A percentile compares a stretch with the other conserved stretches of the same genome.
Conservation (phyloP, 2,329 filamentous ascomycete genomes). For the Nakataea oryzae region DNA sequence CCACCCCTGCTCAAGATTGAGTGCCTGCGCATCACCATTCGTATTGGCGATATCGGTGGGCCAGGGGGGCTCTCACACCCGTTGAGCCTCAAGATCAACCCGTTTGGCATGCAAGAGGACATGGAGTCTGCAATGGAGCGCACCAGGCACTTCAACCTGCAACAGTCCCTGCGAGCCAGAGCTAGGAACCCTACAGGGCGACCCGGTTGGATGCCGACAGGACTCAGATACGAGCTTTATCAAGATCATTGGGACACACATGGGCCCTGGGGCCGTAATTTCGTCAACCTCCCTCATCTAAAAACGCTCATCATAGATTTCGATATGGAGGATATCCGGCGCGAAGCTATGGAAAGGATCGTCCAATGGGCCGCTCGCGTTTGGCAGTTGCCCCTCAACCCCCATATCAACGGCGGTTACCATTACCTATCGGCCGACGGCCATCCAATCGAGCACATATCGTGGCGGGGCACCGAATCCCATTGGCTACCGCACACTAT, state of each 20-base stretch:
- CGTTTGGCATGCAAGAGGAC: background rate
- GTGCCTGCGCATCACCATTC: background rate
- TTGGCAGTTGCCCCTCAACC: background rate
- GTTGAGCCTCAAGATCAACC: background rate
- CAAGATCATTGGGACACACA: background rate
- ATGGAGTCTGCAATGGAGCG: background rate
- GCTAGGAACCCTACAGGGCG: background rate
- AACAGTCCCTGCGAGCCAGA: background rate
- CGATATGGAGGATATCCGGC: background rate
- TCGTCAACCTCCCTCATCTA: background rate
- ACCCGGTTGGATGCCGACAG: background rate
- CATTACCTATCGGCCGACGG: background rate
- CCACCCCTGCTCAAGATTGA: background rate
- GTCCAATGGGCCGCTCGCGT: background rate
- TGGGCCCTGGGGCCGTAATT: background rate
- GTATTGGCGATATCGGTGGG: background rate
- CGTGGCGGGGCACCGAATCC: background rate
- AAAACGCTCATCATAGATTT: background rate
- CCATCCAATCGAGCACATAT: background rate
- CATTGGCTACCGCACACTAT: background rate
- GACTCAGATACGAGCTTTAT: background rate
- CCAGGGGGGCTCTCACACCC: background rate
- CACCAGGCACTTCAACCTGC: background rate
- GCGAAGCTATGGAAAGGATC: background rate
- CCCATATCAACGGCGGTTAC: background rate